phyloP scores from a whole-genome alignment of 345 rosid genomes.

The Cardamine occulta region DNA sequence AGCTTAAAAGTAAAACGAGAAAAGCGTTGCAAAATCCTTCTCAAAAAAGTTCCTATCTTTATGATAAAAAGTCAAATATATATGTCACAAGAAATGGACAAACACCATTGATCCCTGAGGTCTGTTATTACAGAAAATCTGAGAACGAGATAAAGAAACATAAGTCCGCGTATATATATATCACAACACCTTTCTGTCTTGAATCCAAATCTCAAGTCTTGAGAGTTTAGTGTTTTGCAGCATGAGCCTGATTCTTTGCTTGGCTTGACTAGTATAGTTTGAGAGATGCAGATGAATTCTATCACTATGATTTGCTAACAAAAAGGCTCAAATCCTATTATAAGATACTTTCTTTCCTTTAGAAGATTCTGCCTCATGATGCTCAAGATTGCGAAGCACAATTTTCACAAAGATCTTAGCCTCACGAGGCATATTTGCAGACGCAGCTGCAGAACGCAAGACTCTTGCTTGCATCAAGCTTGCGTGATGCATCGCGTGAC shows the following conservation, averaged over 20 bases:
- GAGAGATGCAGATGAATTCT: conserved; percentile 21
- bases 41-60: conserved; percentile 14
- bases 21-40: conserved; percentile 24
- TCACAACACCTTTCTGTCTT: conserved; percentile 19
- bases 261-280: conserved; percentile 14
- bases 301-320: conserved; percentile 8
- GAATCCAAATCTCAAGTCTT: conserved; percentile 22
- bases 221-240: conserved; percentile 1
- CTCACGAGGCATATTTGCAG: conserved; percentile 69
- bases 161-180: conserved; percentile 1
- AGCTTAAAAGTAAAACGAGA: conserved; percentile 3
- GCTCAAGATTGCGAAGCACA: conserved; percentile 84
- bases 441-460: conserved; percentile 88
- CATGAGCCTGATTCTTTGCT: conserved; percentile 22
- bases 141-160: conserved; percentile 7
- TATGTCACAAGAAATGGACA: conserved; percentile 22
- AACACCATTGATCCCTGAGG: conserved; percentile 23
- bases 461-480: conserved; percentile 80
- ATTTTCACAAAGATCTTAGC: conserved; percentile 81
- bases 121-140: conserved; percentile 20
- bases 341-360: conserved; percentile 33
- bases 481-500: conserved; percentile 85
- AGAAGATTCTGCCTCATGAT: conserved; percentile 62
- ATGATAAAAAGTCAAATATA: conserved; percentile 12
- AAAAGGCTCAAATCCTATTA: conserved; percentile 19